Evolutionary conservation across 306 rosid genomes (phyloP).

Genomic region (Cajanus cajan): DNA sequence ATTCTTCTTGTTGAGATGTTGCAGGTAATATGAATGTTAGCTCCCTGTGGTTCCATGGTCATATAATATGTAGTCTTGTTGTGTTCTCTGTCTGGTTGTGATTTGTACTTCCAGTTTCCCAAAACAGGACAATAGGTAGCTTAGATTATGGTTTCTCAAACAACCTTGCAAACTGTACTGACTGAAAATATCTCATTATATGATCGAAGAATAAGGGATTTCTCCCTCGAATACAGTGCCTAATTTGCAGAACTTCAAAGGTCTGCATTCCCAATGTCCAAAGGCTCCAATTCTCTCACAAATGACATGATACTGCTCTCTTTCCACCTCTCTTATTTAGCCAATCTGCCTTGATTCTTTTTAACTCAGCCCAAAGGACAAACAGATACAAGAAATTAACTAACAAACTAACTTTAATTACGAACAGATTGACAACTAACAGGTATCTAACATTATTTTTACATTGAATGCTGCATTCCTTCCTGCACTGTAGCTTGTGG

Average conservation of each 20-base stretch:
- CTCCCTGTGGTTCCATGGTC: constrained; percentile 16
- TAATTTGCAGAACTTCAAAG: background rate
- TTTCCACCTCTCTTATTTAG: background rate
- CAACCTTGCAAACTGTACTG: constrained; percentile 3
- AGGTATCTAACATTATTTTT: background rate
- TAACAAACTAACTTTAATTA: background rate
- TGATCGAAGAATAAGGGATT: background rate
- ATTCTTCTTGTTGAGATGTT: constrained; percentile 99
- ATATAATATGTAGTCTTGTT: background rate
- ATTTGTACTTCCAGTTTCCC: background rate
- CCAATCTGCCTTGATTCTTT: background rate
- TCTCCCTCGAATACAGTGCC: background rate
- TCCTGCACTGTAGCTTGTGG: constrained; percentile 6
- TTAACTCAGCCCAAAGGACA: background rate
- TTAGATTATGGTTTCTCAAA: background rate
- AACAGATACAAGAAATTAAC: background rate
- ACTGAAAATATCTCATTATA: constrained; percentile 23
- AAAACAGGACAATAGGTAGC: background rate
- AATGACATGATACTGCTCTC: background rate
- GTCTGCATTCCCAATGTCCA: background rate
- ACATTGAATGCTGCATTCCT: constrained; percentile 10
- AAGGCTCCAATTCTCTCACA: background rate
- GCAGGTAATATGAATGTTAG: constrained; percentile 62
- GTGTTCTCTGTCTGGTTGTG: constrained; percentile 2
- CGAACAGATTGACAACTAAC: background rate